Evolutionary conservation across 495 filamentous ascomycete species (phyloP).

Genomic region (Clohesyomyces aquaticus): DNA sequence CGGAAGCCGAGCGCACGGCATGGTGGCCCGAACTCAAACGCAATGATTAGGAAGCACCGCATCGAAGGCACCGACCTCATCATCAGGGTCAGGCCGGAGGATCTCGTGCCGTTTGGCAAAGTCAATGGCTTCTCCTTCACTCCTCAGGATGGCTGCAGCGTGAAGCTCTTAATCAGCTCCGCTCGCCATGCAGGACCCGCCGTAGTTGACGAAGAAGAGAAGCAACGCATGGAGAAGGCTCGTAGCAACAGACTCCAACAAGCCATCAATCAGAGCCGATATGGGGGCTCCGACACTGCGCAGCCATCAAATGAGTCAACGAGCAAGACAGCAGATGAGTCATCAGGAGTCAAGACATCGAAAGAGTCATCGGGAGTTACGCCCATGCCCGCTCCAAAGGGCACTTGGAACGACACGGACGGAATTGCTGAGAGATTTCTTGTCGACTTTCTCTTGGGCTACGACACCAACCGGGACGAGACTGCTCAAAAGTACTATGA

Average conservation of each 20-base stretch:
- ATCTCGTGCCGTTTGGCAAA: constrained; percentile 31
- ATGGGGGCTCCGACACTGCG: too few relatives aligned
- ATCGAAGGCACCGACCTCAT: constrained; percentile 60
- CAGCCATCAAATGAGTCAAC: too few relatives aligned
- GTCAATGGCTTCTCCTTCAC: constrained; percentile 65
- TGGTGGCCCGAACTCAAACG: constrained; percentile 56
- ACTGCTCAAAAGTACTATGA: constrained; percentile 76
- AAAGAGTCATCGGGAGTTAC: constrained; percentile 52
- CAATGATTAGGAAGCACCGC: constrained; percentile 57
- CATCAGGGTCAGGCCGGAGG: constrained; percentile 27
- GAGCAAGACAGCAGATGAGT: too few relatives aligned
- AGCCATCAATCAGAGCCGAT: too few relatives aligned
- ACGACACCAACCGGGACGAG: constrained; percentile 69
- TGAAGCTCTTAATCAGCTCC: too few relatives aligned
- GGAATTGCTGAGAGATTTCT: constrained; percentile 77
- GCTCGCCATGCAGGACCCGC: too few relatives aligned
- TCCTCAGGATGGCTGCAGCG: constrained; percentile 22
- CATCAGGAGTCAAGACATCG: too few relatives aligned
- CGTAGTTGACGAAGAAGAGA: too few relatives aligned
- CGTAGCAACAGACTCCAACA: too few relatives aligned
- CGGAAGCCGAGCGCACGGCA: constrained; percentile 48
- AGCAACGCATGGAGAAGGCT: too few relatives aligned
- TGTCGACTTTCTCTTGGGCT: constrained; percentile 71
- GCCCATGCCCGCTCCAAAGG: constrained; percentile 66
- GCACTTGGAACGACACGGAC: constrained; percentile 75